Percentiles rank a stretch among this genome's conserved stretches.
Conservation (phyloP, 1,284 basidiomycete species). For the Peniophora sp. region DNA sequence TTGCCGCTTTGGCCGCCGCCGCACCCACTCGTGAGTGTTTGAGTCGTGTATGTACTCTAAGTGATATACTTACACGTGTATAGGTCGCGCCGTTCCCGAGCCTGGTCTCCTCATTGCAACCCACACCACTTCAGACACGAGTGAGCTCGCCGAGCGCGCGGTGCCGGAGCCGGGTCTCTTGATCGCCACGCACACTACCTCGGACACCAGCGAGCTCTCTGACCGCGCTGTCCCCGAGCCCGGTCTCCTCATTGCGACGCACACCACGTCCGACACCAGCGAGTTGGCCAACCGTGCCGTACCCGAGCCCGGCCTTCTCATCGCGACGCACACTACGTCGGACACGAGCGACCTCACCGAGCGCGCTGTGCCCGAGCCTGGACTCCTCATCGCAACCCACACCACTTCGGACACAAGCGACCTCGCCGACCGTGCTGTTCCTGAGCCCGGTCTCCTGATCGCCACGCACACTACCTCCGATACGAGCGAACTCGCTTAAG, state of each 20-base stretch:
- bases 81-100: background rate
- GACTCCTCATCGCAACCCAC: background rate
- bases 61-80: too few relatives aligned
- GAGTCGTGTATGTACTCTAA: too few relatives aligned
- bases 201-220: background rate
- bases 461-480: background rate
- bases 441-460: background rate
- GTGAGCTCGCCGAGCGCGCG: background rate
- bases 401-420: background rate
- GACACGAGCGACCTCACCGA: background rate
- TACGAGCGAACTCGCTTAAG: background rate
- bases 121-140: background rate
- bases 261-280: background rate
- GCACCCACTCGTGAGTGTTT: too few relatives aligned
- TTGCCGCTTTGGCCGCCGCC: too few relatives aligned
- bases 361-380: background rate
- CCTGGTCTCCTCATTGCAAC: background rate
- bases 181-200: background rate
- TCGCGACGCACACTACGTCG: background rate
- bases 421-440: background rate
- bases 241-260: background rate
- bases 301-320: background rate
- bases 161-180: background rate
- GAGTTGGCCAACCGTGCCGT: background rate
- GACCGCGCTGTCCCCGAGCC: background rate